These are phyloP conservation scores for Talaromyces atroroseus DNA, from an alignment of 2,329 filamentous ascomycete species.

Conservation along the genomic window DNA sequence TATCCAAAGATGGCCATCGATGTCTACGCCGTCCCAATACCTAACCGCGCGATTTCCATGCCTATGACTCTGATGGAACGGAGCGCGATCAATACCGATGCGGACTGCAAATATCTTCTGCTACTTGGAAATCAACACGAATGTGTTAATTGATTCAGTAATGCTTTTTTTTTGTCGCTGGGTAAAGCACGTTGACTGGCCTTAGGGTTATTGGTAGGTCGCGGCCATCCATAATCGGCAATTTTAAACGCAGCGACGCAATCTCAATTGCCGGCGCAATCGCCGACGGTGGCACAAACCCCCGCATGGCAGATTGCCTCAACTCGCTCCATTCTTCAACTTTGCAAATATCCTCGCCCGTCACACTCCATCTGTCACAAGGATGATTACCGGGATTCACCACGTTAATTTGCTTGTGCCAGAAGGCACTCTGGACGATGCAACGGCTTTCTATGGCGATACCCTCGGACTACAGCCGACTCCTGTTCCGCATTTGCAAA, in stretches of 20 bases:
- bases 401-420: slow-evolving; percentile 58
- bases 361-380: not conserved
- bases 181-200: not conserved
- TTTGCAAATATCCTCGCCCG: not conserved
- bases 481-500: slow-evolving; percentile 50
- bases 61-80: no score
- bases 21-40: no score
- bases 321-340: not conserved
- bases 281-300: not conserved
- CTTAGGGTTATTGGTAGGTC: not conserved
- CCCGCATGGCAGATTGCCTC: not conserved
- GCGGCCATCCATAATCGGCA: not conserved
- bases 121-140: no score
- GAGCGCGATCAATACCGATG: no score
- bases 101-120: no score
- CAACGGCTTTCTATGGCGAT: slow-evolving; percentile 50
- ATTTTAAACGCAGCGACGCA: not conserved
- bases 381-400: slow-evolving; percentile 50
- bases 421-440: slow-evolving; percentile 46
- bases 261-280: not conserved
- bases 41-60: no score
- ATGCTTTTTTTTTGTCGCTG: no score
- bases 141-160: not conserved
- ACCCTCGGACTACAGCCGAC: slow-evolving; percentile 52
- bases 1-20: no score